These are phyloP conservation scores for Decorospora gaudefroyi DNA, from an alignment of 2,329 filamentous ascomycete species.

Conservation along the genomic window DNA sequence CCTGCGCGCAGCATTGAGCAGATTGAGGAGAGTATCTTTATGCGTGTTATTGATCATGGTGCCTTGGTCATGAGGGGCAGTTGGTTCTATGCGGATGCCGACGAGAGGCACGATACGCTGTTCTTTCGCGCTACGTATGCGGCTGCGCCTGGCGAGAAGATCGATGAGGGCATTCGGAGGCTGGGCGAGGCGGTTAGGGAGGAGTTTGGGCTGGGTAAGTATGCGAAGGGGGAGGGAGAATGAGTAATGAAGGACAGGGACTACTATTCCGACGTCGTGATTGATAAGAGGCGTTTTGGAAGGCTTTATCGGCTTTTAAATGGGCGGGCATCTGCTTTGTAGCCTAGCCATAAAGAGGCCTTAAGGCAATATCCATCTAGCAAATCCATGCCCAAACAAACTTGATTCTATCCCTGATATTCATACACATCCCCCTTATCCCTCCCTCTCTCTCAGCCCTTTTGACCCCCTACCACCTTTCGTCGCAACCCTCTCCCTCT, in stretches of 20 bases:
- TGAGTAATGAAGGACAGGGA: background rate
- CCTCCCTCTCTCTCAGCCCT: background rate
- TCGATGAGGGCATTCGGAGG: conserved; percentile 58
- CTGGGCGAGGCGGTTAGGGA: conserved; percentile 75
- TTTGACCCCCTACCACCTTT: no score
- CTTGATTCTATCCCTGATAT: background rate
- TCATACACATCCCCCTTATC: background rate
- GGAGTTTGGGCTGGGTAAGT: conserved; percentile 57
- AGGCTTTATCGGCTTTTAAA: no score
- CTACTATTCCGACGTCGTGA: no score
- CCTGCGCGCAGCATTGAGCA: conserved; percentile 57
- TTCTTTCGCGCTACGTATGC: conserved; percentile 93
- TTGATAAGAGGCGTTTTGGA: no score
- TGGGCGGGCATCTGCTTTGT: no score
- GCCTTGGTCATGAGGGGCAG: conserved; percentile 82
- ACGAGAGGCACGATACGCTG: conserved; percentile 63
- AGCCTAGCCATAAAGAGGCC: no score
- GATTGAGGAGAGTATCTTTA: conserved; percentile 87
- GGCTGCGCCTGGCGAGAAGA: conserved; percentile 64
- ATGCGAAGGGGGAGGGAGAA: conserved; percentile 7
- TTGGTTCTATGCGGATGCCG: conserved; percentile 84
- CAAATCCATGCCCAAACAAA: background rate
- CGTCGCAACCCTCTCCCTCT: no score
- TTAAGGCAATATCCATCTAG: background rate
- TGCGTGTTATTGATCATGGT: conserved; percentile 72